Evolutionary conservation across 441 rosid genomes (phyloP), one percentile per base, ranked within the genome.

Genomic region (Adansonia rubrostipa): DNA sequence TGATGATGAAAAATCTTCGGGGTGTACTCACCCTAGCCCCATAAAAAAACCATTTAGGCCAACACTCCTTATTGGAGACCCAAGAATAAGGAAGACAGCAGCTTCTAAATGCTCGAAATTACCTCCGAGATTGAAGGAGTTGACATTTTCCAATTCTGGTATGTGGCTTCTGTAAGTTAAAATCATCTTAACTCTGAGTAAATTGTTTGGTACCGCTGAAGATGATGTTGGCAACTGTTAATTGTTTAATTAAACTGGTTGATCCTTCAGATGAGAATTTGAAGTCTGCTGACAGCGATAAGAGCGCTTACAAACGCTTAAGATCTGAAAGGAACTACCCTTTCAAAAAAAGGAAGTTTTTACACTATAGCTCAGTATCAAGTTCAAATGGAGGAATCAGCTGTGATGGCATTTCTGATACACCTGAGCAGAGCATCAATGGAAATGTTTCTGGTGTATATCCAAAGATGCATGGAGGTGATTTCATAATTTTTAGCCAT

Each of bases 1-100:
- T 93, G 98, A 94, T 89, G 99, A 94, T 68, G 98, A 96, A 90
- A 96, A 94, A 82, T 88, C 91, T 80, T 93, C 89, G 47, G 96
- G 96, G 90, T 93, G 93, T 79, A 88, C 91, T 78, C 87, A 82
- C 90, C 95, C 92, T 76, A 86, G 85, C 80, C 86, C 84, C 82
- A 78, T 76, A 28, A 93, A 82, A 72, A 87, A 82, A 9, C 80
- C 88, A 70, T 86, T 83, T 80, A 91, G 90, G 90, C 83, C 88
- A 71, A 83, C 88, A 17, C 90, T 93, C 1, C 92, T 89, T 47
- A 88, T 89, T 77, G 97, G 98, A 51, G 98, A 93, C 82, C 86
- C 95, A 78, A 90, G 99, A 86, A 96, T 93, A 84, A 92, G 93
- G 93, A 96, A 93, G 86, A 84, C 93, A 83, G 82, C 89, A 92